Conservation (phyloP, 2,329 filamentous ascomycete species). For the Sphaerulina musiva region DNA sequence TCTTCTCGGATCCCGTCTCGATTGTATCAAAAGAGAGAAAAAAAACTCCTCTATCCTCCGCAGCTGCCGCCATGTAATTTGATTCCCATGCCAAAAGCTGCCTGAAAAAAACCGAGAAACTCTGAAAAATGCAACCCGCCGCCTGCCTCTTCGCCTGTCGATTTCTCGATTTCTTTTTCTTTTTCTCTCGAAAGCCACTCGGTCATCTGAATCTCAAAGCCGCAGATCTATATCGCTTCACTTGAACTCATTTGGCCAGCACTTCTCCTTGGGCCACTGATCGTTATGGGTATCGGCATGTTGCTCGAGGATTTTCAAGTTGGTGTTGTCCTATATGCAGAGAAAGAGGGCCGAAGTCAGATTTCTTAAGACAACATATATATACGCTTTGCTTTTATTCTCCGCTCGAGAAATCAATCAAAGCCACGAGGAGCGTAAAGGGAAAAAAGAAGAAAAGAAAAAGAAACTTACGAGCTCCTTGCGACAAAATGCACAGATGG, state of each 20-base stretch:
- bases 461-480: constrained; percentile 25
- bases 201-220: too few species aligned
- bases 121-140: background rate
- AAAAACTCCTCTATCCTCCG: too few species aligned
- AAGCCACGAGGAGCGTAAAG: too few species aligned
- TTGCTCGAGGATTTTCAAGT: constrained; percentile 47
- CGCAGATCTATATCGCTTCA: background rate
- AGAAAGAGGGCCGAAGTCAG: background rate
- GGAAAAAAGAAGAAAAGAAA: too few species aligned
- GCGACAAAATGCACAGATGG: constrained; percentile 33
- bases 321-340: constrained; percentile 40
- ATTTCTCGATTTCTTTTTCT: background rate
- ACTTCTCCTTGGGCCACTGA: constrained; percentile 54
- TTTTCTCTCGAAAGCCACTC: background rate
- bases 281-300: constrained; percentile 49
- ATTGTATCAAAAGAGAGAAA: too few species aligned
- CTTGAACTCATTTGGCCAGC: constrained; percentile 44
- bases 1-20: too few species aligned
- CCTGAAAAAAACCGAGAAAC: background rate
- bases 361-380: too few species aligned
- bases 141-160: background rate
- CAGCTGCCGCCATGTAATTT: too few species aligned
- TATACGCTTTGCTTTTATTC: too few species aligned
- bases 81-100: too few species aligned
- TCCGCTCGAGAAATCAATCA: too few species aligned